Base-by-base conservation (phyloP, 1,284 basidiomycete species). In the Cryptococcus sp. region DNA sequence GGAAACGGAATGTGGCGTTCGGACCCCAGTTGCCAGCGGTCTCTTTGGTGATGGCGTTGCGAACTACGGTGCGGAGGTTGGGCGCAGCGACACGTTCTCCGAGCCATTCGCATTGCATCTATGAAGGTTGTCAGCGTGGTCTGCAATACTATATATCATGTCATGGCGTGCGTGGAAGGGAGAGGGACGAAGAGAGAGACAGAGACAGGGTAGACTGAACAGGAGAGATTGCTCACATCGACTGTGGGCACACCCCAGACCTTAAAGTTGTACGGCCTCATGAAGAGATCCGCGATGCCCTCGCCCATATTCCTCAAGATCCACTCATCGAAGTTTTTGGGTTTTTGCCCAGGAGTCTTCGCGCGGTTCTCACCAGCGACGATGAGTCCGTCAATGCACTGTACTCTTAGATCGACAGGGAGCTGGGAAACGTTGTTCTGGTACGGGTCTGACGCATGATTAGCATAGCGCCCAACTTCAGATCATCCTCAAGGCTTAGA, bases 81-180 rank as follows among this genome's bases (percentile, higher is more conserved):
- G 82, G 82, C 13, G 81, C 81, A 3, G 81, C 81, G 23, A 83
- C 82, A 61, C 82, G 79, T 71, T 83, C 82, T 19, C 82, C 82
- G 48, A 83, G 76, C 82, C 82, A 83, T 69, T 81, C 79, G 72
- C 81, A 82, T 76, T 83, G 81, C 82, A 83, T 83, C 78, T 79
- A 51, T 17, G 19, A 16, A 45, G 4, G n/a, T 46, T 15, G 38
- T 41, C 3, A 29, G 34, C 38, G 4, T 34, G 38, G 29, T 10
- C 8, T 13, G 8, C 8, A 10, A 7, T 10, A 34, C 29, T 7
- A 34, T 2, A 10, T 7, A 34, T n/a, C n/a, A 34, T 13, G 29
- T 10, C 13, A 34, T 34, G 29, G 29, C 29, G 26, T 29, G 26
- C 10, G 26, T 5, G 29, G 13, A 13, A 34, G 8, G 38, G 26